Evolutionary conservation across 75 land plant species (phyloP).

Genomic region (Chamaecyparis obtusa): DNA sequence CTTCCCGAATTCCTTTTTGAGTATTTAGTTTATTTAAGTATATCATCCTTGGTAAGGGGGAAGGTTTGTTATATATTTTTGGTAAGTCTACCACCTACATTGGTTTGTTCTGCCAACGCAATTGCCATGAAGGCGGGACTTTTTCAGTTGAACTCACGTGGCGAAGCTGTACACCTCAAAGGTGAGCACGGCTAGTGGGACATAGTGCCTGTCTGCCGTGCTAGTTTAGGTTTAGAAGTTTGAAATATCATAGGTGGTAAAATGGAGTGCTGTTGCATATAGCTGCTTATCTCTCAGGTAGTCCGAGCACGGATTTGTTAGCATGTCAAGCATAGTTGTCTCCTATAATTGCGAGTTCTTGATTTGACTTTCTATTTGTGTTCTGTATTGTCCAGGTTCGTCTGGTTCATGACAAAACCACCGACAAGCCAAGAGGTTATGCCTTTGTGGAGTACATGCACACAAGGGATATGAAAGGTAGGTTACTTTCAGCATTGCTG

Average conservation of each 20-base stretch:
- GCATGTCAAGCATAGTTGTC: neutral
- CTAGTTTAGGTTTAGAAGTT: constrained; percentile 40
- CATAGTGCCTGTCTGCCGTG: constrained; percentile 94
- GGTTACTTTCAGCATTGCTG: neutral
- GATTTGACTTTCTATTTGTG: constrained; percentile 2
- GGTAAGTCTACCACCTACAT: constrained; percentile 12
- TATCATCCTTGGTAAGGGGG: constrained; percentile 89
- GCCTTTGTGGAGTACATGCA: constrained; percentile 94
- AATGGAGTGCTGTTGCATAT: neutral
- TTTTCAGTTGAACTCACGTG: constrained; percentile 16
- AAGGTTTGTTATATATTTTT: constrained; percentile 16
- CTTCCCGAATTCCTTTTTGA: neutral
- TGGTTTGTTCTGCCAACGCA: constrained; percentile 14
- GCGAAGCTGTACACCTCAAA: constrained; percentile 60
- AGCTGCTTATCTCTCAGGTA: constrained; percentile 1
- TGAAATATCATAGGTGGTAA: constrained; percentile 8
- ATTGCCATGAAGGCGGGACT: constrained; percentile 13
- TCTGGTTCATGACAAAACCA: constrained; percentile 66
- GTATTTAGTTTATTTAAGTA: constrained; percentile 7
- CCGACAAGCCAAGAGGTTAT: constrained; percentile 92
- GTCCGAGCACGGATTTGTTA: neutral
- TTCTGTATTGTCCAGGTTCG: constrained; percentile 60
- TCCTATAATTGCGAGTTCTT: neutral
- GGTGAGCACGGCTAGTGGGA: constrained; percentile 99
- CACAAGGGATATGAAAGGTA: constrained; percentile 97